Conservation (phyloP, 1,284 basidiomycete species). For the Ustilago shanxiensis region DNA sequence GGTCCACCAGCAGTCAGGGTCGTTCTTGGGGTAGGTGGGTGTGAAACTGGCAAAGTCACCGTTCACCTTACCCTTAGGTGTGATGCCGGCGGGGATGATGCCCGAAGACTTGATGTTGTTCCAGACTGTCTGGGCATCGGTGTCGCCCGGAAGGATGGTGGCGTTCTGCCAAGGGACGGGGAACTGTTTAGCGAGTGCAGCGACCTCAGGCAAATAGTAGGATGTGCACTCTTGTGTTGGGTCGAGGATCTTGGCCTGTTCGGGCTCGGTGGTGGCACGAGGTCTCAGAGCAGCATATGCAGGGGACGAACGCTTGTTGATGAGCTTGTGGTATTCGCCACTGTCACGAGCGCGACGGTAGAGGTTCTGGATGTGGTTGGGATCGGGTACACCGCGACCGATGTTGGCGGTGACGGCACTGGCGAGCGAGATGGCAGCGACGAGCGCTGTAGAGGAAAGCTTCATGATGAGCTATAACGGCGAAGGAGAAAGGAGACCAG, state of each 20-base stretch:
- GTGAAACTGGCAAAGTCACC: slow-evolving; percentile 45
- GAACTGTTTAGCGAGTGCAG: slow-evolving; percentile 49
- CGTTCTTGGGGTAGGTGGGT: slow-evolving; percentile 44
- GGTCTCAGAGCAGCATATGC: slow-evolving; percentile 22
- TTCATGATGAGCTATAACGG: slow-evolving; percentile 30
- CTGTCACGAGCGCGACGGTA: slow-evolving; percentile 46
- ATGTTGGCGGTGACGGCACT: slow-evolving; percentile 51
- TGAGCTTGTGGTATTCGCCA: slow-evolving; percentile 50
- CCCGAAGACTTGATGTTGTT: slow-evolving; percentile 63
- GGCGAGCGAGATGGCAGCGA: slow-evolving; percentile 44
- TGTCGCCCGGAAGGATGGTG: slow-evolving; percentile 69
- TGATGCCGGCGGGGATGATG: slow-evolving; percentile 68
- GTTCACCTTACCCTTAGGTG: slow-evolving; percentile 67
- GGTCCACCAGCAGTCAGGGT: slow-evolving; percentile 69
- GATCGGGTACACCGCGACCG: slow-evolving; percentile 55
- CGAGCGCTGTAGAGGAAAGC: slow-evolving; percentile 41
- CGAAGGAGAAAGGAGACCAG: not conserved
- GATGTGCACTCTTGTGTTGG: slow-evolving; percentile 54
- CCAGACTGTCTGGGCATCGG: slow-evolving; percentile 68
- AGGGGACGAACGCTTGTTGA: slow-evolving; percentile 41
- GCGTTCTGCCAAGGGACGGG: slow-evolving; percentile 70
- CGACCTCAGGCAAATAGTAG: slow-evolving; percentile 57
- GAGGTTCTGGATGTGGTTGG: slow-evolving; percentile 40
- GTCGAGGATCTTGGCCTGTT: slow-evolving; percentile 43
- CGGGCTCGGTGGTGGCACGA: slow-evolving; percentile 52